Conservation (phyloP, 257 asterid genomes). For the Jasminum sambac region DNA sequence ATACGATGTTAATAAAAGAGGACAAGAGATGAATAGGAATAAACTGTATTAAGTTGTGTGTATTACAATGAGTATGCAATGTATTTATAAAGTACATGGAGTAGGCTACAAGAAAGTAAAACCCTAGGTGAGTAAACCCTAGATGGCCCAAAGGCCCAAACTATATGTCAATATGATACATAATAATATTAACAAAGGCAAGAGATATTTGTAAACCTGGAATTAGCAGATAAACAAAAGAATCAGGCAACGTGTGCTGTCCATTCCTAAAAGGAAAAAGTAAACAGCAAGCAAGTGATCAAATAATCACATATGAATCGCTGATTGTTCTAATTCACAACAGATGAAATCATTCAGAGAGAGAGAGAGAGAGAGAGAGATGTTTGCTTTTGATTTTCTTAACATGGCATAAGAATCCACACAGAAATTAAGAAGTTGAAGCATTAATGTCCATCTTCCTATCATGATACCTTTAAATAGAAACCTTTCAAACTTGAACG, state of each 20-base stretch:
- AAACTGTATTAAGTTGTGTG: too few species aligned
- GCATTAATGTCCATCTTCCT: neutral
- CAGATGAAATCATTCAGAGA: neutral
- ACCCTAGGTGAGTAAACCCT: too few species aligned
- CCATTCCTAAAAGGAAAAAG: conserved; percentile 61
- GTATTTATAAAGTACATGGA: too few species aligned
- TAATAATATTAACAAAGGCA: too few species aligned
- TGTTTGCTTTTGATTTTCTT: neutral
- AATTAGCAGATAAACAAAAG: conserved; percentile 82
- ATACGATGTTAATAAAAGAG: too few species aligned
- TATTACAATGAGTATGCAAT: too few species aligned
- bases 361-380: neutral
- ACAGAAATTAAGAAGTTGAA: too few species aligned
- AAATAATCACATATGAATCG: conserved; percentile 21
- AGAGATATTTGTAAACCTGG: conserved; percentile 56
- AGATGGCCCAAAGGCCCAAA: too few species aligned
- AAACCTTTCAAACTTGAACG: neutral
- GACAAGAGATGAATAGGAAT: too few species aligned
- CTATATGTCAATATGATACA: too few species aligned
- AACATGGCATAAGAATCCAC: neutral
- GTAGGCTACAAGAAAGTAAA: too few species aligned
- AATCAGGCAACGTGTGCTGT: conserved; percentile 73
- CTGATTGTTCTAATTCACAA: conserved; percentile 10
- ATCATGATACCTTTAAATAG: neutral
- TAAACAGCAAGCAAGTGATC: conserved; percentile 25